Conservation (phyloP, 139 green algal species). For the Spirogloea muscicola region DNA sequence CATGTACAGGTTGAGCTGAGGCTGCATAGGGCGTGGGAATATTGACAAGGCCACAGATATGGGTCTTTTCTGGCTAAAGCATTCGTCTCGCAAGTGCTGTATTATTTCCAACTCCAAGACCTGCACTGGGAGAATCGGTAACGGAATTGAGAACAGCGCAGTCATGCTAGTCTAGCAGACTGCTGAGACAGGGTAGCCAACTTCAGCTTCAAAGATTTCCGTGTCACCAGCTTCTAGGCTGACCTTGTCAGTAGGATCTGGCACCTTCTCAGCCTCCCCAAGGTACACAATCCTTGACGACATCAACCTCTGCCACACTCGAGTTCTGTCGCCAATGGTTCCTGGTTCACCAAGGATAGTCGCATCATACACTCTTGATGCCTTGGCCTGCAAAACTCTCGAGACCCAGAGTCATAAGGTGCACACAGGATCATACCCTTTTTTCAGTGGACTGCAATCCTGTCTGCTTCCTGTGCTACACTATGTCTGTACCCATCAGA, state of each 20-base stretch:
- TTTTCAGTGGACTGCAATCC: no score
- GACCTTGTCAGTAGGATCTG: constrained; percentile 36
- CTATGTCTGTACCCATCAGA: background rate
- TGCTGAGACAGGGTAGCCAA: no score
- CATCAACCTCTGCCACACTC: constrained; percentile 22
- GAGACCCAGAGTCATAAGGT: background rate
- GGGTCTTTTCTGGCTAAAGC: background rate
- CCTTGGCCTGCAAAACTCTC: background rate
- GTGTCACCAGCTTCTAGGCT: background rate
- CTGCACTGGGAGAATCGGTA: no score
- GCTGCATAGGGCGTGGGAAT: constrained; percentile 24
- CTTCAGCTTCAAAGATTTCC: no score
- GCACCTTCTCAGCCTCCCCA: constrained; percentile 25
- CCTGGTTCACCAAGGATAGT: constrained; percentile 23
- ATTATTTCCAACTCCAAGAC: constrained; percentile 34
- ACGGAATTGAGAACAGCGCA: no score
- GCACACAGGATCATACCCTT: background rate
- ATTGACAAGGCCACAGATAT: constrained; percentile 15
- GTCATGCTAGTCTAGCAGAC: no score
- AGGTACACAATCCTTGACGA: constrained; percentile 24
- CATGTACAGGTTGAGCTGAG: constrained; percentile 35
- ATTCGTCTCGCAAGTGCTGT: constrained; percentile 19
- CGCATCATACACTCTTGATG: constrained; percentile 42
- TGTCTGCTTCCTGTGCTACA: background rate
- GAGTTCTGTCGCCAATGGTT: constrained; percentile 10